These are phyloP conservation scores for Trichoderma afroharzianum DNA, from an alignment of 2,329 filamentous ascomycete genomes.

Conservation along the genomic window DNA sequence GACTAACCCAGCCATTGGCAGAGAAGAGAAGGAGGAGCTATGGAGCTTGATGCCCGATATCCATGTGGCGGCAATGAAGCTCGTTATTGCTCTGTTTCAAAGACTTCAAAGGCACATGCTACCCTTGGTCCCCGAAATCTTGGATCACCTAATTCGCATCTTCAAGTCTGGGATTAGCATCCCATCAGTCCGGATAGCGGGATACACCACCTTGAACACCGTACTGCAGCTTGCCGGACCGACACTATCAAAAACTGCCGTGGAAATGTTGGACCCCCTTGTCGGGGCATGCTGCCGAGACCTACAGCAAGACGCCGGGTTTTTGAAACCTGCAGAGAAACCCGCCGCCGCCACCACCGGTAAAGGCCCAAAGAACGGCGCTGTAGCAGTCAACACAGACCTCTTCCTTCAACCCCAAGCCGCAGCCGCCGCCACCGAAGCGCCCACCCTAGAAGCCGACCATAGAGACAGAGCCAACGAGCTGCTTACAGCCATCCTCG, in stretches of 20 bases:
- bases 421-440: conserved; percentile 28
- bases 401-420: conserved; percentile 56
- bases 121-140: conserved; percentile 58
- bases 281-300: conserved; percentile 72
- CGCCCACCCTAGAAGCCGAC: conserved; percentile 37
- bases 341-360: conserved; percentile 27
- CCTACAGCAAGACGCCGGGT: conserved; percentile 54
- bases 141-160: conserved; percentile 70
- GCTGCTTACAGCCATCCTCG: conserved; percentile 62
- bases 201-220: conserved; percentile 57
- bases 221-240: conserved; percentile 62
- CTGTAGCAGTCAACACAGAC: conserved; percentile 62
- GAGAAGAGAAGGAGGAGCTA: conserved; percentile 78
- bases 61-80: conserved; percentile 64
- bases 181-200: conserved; percentile 53
- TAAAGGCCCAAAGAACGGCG: conserved; percentile 36
- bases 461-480: conserved; percentile 55
- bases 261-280: conserved; percentile 59
- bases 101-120: conserved; percentile 57
- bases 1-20: conserved; percentile 67
- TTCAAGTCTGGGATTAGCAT: conserved; percentile 57
- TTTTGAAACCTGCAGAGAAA: conserved; percentile 40
- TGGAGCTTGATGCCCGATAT: conserved; percentile 71
- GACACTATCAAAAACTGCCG: conserved; percentile 61
- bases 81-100: conserved; percentile 55